A percentile compares a stretch with the other conserved stretches of the same genome.
Evolutionary conservation across 371 early-diverging fungal genomes (phyloP).

Genomic region (Basidiobolus meristosporus): DNA sequence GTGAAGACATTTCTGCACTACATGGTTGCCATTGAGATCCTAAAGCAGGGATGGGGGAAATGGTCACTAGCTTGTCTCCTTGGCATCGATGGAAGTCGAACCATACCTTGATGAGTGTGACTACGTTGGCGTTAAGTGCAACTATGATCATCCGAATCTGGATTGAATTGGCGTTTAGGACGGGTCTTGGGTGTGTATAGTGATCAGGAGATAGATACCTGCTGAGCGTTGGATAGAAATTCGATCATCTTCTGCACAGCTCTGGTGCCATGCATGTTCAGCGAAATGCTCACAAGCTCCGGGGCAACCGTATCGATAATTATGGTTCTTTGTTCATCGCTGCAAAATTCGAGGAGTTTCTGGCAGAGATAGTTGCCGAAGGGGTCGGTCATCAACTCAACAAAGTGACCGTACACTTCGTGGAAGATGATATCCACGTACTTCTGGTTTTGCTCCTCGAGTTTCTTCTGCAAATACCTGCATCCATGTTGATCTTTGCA

Average conservation of each 20-base stretch:
- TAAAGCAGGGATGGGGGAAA: constrained; percentile 19
- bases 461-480: constrained; percentile 63
- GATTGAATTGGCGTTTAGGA: constrained; percentile 2
- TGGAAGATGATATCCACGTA: constrained; percentile 40
- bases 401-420: constrained; percentile 53
- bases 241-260: constrained; percentile 93
- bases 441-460: constrained; percentile 51
- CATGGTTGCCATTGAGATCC: constrained; percentile 96
- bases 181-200: background rate
- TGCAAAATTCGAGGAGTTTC: constrained; percentile 63
- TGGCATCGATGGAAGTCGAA: too few relatives aligned
- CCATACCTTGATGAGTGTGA: constrained; percentile 51
- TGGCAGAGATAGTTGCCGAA: constrained; percentile 88
- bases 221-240: constrained; percentile 33
- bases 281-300: constrained; percentile 53
- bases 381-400: constrained; percentile 48
- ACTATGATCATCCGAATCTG: constrained; percentile 44
- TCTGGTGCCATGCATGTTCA: constrained; percentile 94
- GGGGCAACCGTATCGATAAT: constrained; percentile 52
- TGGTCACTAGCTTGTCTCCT: too few relatives aligned
- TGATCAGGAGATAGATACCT: constrained; percentile 27
- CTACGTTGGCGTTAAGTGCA: constrained; percentile 58
- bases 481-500: constrained; percentile 87
- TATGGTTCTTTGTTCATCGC: constrained; percentile 44
- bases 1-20: constrained; percentile 90